Evolutionary conservation across 1,139 yeast species (phyloP).

Genomic region (Candida pseudoviswanathii): DNA sequence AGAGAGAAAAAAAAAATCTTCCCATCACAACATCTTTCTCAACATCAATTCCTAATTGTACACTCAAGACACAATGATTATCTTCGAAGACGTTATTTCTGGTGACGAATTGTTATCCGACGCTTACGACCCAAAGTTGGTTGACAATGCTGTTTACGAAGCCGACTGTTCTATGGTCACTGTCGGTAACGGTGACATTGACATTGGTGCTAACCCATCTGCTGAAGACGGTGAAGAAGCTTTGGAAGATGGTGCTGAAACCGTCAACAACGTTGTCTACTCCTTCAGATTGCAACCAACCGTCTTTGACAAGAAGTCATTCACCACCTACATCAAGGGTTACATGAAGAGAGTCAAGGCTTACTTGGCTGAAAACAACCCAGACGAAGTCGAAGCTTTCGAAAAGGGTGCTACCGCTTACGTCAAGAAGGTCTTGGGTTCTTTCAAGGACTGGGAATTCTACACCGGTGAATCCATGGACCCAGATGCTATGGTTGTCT

Average conservation of each 20-base stretch:
- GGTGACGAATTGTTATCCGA: slow-evolving; percentile 97
- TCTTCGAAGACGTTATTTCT: slow-evolving; percentile 74
- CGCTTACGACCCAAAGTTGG: slow-evolving; percentile 87
- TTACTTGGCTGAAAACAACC: slow-evolving; percentile 81
- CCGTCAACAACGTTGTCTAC: slow-evolving; percentile 97
- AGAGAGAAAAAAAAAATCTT: not conserved
- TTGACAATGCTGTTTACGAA: slow-evolving; percentile 91
- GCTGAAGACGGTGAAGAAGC: slow-evolving; percentile 91
- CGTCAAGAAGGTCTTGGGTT: slow-evolving; percentile 92
- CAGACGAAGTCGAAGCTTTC: slow-evolving; percentile 82
- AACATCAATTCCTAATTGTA: slow-evolving; percentile 6
- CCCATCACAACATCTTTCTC: slow-evolving; percentile 6
- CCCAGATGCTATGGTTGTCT: slow-evolving; percentile 97
- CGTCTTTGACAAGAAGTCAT: slow-evolving; percentile 95
- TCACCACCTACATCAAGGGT: slow-evolving; percentile 92
- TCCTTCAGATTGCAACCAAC: slow-evolving; percentile 98
- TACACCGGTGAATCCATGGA: slow-evolving; percentile 99
- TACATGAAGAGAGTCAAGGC: slow-evolving; percentile 97
- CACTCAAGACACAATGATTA: slow-evolving; percentile 34
- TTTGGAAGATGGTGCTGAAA: slow-evolving; percentile 79
- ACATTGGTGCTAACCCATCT: slow-evolving; percentile 99
- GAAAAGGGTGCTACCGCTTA: slow-evolving; percentile 96
- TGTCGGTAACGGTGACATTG: slow-evolving; percentile 83
- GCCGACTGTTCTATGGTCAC: slow-evolving; percentile 94
- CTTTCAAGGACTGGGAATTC: slow-evolving; percentile 99